These are phyloP conservation scores for Priceomyces carsonii DNA, from an alignment of 805 yeast genomes.

Conservation along the genomic window DNA sequence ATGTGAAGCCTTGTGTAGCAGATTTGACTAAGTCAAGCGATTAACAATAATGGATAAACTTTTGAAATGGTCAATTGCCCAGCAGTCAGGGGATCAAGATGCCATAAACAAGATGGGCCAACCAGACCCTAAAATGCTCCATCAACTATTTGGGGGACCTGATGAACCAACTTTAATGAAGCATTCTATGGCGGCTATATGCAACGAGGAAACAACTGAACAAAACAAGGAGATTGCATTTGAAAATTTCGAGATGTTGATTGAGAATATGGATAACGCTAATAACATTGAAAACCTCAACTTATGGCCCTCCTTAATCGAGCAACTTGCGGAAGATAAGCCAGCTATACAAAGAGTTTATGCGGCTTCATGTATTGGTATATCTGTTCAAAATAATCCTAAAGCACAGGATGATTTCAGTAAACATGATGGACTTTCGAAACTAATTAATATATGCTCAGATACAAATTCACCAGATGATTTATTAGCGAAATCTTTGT, in stretches of 20 bases:
- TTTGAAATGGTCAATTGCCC: constrained; percentile 87
- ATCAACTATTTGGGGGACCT: constrained; percentile 74
- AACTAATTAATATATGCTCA: constrained; percentile 44
- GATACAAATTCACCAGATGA: constrained; percentile 18
- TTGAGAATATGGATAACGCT: constrained; percentile 93
- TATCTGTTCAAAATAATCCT: constrained; percentile 90
- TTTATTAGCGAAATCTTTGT: constrained; percentile 64
- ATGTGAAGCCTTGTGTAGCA: neutral
- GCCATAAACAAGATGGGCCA: constrained; percentile 62
- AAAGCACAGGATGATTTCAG: constrained; percentile 68
- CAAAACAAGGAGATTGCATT: constrained; percentile 74
- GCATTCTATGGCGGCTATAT: constrained; percentile 64
- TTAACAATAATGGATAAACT: constrained; percentile 72
- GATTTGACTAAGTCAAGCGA: neutral
- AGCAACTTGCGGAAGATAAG: constrained; percentile 44
- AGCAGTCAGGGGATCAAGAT: constrained; percentile 70
- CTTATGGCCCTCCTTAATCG: constrained; percentile 75
- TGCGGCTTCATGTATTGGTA: constrained; percentile 78
- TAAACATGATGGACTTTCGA: constrained; percentile 50
- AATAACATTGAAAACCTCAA: constrained; percentile 82
- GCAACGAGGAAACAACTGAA: constrained; percentile 55
- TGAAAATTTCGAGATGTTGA: constrained; percentile 90
- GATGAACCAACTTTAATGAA: constrained; percentile 91
- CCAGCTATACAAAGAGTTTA: constrained; percentile 48
- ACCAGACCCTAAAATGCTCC: constrained; percentile 78